Evolutionary conservation across 1,284 basidiomycete genomes (phyloP).

Genomic region (Melampsora larici-populina): DNA sequence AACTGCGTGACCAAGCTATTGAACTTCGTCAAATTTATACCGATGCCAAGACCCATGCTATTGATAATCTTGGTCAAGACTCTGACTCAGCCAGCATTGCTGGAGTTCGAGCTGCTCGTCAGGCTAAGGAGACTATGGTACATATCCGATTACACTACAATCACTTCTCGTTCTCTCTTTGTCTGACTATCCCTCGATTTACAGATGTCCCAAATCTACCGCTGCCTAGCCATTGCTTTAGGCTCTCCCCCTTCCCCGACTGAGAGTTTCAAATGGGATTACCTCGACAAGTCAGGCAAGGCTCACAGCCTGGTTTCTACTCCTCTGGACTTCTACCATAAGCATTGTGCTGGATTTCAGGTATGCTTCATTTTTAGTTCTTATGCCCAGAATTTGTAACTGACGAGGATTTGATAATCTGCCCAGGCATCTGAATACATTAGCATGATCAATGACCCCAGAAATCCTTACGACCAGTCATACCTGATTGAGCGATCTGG

Average conservation of each 20-base stretch:
- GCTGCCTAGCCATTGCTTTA: constrained; percentile 77
- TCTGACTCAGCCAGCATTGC: neutral
- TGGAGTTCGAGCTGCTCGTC: constrained; percentile 15
- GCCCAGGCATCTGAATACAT: constrained; percentile 62
- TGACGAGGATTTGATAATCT: neutral
- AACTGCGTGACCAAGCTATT: constrained; percentile 84
- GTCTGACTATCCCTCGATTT: constrained; percentile 57
- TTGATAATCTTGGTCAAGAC: constrained; percentile 33
- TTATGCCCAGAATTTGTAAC: neutral
- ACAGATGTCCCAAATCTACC: constrained; percentile 61
- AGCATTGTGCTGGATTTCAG: constrained; percentile 58
- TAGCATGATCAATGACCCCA: constrained; percentile 91
- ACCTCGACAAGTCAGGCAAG: constrained; percentile 73
- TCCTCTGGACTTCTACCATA: constrained; percentile 65
- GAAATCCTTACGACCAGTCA: constrained; percentile 75
- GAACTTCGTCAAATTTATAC: constrained; percentile 64
- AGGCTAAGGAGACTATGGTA: constrained; percentile 46
- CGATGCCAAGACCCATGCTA: constrained; percentile 56
- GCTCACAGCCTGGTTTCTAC: constrained; percentile 70
- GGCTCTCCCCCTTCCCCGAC: constrained; percentile 75
- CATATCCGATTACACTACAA: constrained; percentile 49
- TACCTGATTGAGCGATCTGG: constrained; percentile 90
- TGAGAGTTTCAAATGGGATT: constrained; percentile 75
- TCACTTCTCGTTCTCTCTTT: constrained; percentile 71
- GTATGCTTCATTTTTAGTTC: constrained; percentile 33